Evolutionary conservation across 1,139 yeast species (phyloP), one percentile per base, ranked within the genome.

Genomic region (Suhomyces ambrosiae): DNA sequence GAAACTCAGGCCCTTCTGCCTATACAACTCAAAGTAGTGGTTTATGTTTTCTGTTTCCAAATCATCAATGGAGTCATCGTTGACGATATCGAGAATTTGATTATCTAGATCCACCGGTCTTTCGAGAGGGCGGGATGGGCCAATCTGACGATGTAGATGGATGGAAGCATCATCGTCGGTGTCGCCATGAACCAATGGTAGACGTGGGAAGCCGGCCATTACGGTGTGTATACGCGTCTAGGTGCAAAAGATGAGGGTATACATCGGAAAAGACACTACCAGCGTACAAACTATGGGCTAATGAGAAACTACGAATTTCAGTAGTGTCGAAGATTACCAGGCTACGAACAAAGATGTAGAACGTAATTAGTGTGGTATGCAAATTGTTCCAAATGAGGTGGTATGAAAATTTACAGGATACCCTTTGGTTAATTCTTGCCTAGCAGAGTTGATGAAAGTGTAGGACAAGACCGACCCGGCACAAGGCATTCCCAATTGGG

Each of bases 81-180:
- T 37, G 7, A 39, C 38, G 7, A 37, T 21, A 17, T 45, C 44
- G 38, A 48, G 32, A 21, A 57, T 50, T 23, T 50, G 48, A 6
- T 42, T 42, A 21, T 53, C 57, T 16, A 35, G 26, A 7, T 38
- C 45, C 41, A 25, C 36, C 30, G 29, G 35, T 15, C 45, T 40
- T 12, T 51, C 53, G 12, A 69, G 52, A 1, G 77, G 76, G 10
- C 52, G 48, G 1, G 74, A 63, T 1, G 69, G 71, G 0, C 75
- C 74, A 2, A 71, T 65, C 7, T 53, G 57, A 27, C 63, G 54
- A 40, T 65, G 57, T 17, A 68, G 46, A 46, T 71, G 76, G 23
- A 71, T 63, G 12, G 77, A 70, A 0, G 64, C 65, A 29, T 70
- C 75, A 31, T 71, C 76, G 39, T 69, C 76, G 0, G 74, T 65